phyloP scores from a whole-genome alignment of 441 rosid genomes.

The Brassica balearica region DNA sequence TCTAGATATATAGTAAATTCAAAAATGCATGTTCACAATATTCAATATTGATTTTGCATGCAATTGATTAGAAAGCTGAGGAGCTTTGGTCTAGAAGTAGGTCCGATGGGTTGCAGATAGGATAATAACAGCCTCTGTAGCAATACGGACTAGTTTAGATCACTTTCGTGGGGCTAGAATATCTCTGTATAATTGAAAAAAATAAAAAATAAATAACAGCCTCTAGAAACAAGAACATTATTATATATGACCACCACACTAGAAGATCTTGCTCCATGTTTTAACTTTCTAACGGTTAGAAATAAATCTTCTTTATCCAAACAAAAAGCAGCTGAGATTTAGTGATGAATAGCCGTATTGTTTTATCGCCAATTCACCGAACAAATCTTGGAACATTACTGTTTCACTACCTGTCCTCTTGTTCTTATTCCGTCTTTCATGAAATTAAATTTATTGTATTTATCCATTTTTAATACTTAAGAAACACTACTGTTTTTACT shows the following conservation, averaged over 20 bases:
- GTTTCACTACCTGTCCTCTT: too few species aligned
- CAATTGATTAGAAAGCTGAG: slow-evolving; percentile 40
- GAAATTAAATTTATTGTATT: too few species aligned
- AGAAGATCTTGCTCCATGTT: slow-evolving; percentile 35
- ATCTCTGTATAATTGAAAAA: too few species aligned
- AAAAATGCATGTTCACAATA: neutral
- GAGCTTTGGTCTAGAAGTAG: slow-evolving; percentile 35
- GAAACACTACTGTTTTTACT: too few species aligned
- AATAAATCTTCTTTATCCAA: slow-evolving; percentile 32
- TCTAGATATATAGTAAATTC: neutral
- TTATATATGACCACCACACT: slow-evolving; percentile 30
- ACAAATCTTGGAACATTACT: too few species aligned
- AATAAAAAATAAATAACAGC: too few species aligned
- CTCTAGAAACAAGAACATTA: slow-evolving; percentile 22
- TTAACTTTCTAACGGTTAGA: slow-evolving; percentile 27
- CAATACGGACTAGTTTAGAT: too few species aligned
- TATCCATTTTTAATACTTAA: too few species aligned
- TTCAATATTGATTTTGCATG: slow-evolving; percentile 29
- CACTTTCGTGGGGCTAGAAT: too few species aligned
- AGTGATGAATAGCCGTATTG: too few species aligned
- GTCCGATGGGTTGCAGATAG: slow-evolving; percentile 26
- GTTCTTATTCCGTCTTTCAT: too few species aligned
- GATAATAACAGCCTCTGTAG: slow-evolving; percentile 21
- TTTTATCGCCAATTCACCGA: too few species aligned
- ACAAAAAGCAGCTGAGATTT: slow-evolving; percentile 23